Evolutionary conservation across 345 rosid species (phyloP), one percentile per base, ranked within the genome.

Genomic region (Euphorbia lathyris): DNA sequence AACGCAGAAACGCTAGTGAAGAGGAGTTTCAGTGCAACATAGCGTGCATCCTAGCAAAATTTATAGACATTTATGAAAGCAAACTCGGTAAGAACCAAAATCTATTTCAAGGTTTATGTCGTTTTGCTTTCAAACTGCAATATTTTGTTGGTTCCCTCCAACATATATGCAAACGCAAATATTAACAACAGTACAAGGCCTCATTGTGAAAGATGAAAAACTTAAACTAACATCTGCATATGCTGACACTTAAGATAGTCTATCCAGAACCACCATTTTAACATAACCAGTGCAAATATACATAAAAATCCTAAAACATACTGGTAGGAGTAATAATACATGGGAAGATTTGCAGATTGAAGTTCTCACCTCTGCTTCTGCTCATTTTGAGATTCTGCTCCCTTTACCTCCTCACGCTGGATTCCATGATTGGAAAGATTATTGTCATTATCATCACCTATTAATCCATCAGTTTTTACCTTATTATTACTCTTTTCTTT

Each of bases 401-500:
- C 66, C 63, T 68, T 81, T 79, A 66, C 74, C 69, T 86, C 80
- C 51, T 74, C 58, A 38, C 70, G 78, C 65, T 75, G 78, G 67
- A 72, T 74, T 72, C 67, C 79, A 19, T 79, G 73, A 17, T 63
- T 62, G 0, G 63, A 32, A 30, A 67, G 58, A 40, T 45, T 68
- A 66, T 64, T 76, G 55, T 80, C 38, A 32, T 64, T 51, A 25
- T 43, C 62, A n/a, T 57, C 80, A 14, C 68, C 73, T 38, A 67
- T 72, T 40, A 45, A 45, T 12, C 59, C 73, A 57, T 71, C 73
- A 70, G 30, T 75, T 50, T 68, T 63, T 57, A 63, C 69, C 66
- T 72, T 79, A 58, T 79, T 79, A 58, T 79, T 66, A 63, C 63
- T 70, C 65, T 72, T 76, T 62, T 81, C 82, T 78, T 83, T 87